These are phyloP conservation scores for Fusarium liriodendri DNA, from an alignment of 2,329 filamentous ascomycete species.

Conservation along the genomic window DNA sequence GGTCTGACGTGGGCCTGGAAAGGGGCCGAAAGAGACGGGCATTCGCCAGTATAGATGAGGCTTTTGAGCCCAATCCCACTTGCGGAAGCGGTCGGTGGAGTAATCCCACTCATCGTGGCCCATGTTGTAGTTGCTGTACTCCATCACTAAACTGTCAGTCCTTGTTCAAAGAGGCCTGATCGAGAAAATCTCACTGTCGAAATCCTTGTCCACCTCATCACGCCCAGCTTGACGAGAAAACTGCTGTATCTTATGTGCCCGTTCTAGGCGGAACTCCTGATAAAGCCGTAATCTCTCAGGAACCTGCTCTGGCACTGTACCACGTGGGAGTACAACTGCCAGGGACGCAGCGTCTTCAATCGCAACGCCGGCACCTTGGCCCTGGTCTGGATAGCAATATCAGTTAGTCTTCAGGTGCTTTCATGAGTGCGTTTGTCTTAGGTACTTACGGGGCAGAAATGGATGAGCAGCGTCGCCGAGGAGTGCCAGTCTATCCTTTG, in stretches of 20 bases:
- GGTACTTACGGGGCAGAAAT: slow-evolving; percentile 61
- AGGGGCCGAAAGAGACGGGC: slow-evolving; percentile 41
- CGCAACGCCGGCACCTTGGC: slow-evolving; percentile 66
- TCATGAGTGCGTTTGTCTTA: neutral
- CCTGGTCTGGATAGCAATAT: slow-evolving; percentile 17
- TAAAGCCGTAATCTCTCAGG: slow-evolving; percentile 69
- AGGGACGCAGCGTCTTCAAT: slow-evolving; percentile 75
- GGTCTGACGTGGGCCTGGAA: slow-evolving; percentile 30
- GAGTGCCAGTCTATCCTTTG: slow-evolving; percentile 63
- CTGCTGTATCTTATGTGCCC: slow-evolving; percentile 68
- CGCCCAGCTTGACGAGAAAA: slow-evolving; percentile 63
- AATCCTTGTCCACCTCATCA: slow-evolving; percentile 16
- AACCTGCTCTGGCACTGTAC: slow-evolving; percentile 58
- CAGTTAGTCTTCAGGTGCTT: neutral
- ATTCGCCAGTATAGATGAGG: slow-evolving; percentile 30
- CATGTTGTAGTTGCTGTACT: slow-evolving; percentile 27
- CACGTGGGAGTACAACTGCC: slow-evolving; percentile 63
- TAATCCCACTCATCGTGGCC: slow-evolving; percentile 35
- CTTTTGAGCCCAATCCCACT: slow-evolving; percentile 28
- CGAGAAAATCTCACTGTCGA: slow-evolving; percentile 16
- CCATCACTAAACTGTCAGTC: slow-evolving; percentile 18
- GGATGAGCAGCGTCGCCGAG: slow-evolving; percentile 77
- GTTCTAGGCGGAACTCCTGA: slow-evolving; percentile 66
- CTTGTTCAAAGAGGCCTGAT: neutral
- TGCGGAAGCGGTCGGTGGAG: slow-evolving; percentile 26